phyloP scores from a whole-genome alignment of 2,329 filamentous ascomycete species.

The Colletotrichum tanaceti region DNA sequence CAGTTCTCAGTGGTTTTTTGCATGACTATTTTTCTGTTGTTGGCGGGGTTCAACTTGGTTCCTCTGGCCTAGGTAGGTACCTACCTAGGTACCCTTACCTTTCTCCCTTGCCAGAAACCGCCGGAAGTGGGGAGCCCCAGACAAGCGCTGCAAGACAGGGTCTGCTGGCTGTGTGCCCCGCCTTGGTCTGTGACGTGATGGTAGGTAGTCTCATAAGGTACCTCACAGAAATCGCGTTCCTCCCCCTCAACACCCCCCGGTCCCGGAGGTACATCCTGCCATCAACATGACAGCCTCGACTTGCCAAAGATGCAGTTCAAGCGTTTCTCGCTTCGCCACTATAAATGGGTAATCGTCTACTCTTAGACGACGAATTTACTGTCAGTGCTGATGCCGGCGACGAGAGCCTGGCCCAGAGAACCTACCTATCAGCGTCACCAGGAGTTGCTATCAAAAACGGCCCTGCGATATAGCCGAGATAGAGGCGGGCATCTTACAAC shows the following conservation, averaged over 20 bases:
- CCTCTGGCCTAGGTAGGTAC: not conserved
- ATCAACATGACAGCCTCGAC: slow-evolving; percentile 10
- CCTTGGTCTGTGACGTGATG: slow-evolving; percentile 43
- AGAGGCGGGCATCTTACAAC: slow-evolving; percentile 13
- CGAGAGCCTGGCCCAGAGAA: not conserved
- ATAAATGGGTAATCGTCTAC: slow-evolving; percentile 7
- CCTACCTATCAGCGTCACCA: not conserved
- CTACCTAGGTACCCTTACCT: not conserved
- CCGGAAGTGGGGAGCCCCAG: slow-evolving; percentile 5
- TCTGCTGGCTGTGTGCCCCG: slow-evolving; percentile 27
- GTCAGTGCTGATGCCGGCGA: not conserved
- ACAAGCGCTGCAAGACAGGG: slow-evolving; percentile 6
- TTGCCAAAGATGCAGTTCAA: slow-evolving; percentile 2
- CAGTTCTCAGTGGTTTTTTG: slow-evolving; percentile 30
- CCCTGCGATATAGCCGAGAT: slow-evolving; percentile 22
- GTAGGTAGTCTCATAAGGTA: slow-evolving; percentile 40
- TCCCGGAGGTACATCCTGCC: not conserved
- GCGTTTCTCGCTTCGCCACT: slow-evolving; percentile 23
- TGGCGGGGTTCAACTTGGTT: slow-evolving; percentile 42
- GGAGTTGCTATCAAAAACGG: not conserved
- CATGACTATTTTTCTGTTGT: slow-evolving; percentile 40
- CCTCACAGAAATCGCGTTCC: slow-evolving; percentile 17
- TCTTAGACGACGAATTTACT: not conserved
- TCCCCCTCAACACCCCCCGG: slow-evolving; percentile 17
- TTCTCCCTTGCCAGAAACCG: not conserved